Base-by-base conservation (phyloP, 2,329 filamentous ascomycete species). In the Neonectria coccinea region DNA sequence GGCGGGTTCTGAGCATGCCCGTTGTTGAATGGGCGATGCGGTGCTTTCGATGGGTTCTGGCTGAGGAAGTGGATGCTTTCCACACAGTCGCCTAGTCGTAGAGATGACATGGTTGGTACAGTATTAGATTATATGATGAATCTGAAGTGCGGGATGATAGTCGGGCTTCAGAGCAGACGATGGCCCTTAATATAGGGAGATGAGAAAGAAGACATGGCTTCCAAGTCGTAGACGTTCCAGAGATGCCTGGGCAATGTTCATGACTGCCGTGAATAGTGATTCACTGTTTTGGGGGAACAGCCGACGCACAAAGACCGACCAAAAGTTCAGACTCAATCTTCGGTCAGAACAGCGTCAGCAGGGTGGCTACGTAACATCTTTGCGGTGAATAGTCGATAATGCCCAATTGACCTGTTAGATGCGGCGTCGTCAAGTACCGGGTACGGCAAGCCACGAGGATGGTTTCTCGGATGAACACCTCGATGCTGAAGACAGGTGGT, bases 21-120 rank as follows among this genome's bases (percentile, higher is more conserved):
- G 10, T 66, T 66, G 18, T 73, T 73, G 62, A 74, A 71, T 0
- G 70, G 68, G 2, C 69, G 42, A 5, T 52, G 25, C 1, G 48
- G 27, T 4, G 44, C n/a, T 7, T 67, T 48, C 4, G 39, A 27
- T 7, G 51, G 22, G 14, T 50, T 56, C 11, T 57, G 5, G 18
- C 41, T 36, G 6, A n/a, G 7, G 16, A 44, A 55, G 16, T 64
- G 36, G 5, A 67, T 25, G 6, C 54, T 47, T 22, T 74, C 71
- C n/a, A 70, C 33, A 16, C 69, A 67, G 31, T 69, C 59, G 14
- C 58, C 70, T 1, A 73, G 62, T n/a, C 54, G 48, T 20, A 12
- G 25, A 1, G 36, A 55, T 2, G 64, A 1, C 70, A 72, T 72
- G 2, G 2, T 54, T 11, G 20, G 12, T 2, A 14, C 16, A 39